Conservation (phyloP, 345 rosid species). For the Microthlaspi erraticum region DNA sequence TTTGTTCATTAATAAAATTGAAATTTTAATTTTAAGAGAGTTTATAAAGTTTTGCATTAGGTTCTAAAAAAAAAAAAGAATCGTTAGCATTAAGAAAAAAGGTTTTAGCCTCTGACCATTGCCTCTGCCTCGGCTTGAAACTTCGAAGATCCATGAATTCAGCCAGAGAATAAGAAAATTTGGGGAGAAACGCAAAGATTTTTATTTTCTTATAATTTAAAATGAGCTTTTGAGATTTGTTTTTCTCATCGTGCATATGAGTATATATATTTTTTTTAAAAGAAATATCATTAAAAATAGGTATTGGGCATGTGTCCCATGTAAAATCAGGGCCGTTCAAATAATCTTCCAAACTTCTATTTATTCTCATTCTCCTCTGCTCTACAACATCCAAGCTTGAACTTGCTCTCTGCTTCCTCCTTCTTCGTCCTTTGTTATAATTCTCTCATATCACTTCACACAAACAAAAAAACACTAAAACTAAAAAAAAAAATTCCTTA, state of each 20-base stretch:
- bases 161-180: constrained; percentile 16
- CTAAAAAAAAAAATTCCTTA: constrained; percentile 11
- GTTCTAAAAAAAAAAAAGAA: too few species aligned
- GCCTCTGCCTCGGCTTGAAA: neutral
- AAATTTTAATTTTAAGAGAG: too few species aligned
- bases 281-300: constrained; percentile 23
- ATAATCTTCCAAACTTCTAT: constrained; percentile 50
- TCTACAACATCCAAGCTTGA: constrained; percentile 38
- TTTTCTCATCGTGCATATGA: constrained; percentile 25
- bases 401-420: constrained; percentile 42
- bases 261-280: neutral
- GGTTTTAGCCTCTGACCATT: neutral
- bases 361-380: constrained; percentile 48
- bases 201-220: constrained; percentile 9
- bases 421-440: constrained; percentile 29
- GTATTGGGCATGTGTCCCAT: constrained; percentile 45
- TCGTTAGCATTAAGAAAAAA: too few species aligned
- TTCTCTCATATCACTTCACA: constrained; percentile 33
- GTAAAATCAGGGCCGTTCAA: constrained; percentile 61
- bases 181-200: constrained; percentile 4
- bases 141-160: constrained; percentile 5
- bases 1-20: too few species aligned
- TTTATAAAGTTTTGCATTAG: too few species aligned
- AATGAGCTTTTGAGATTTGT: constrained; percentile 3
- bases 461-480: neutral